Evolutionary conservation across 2,329 filamentous ascomycete species (phyloP).

Genomic region (Karstenula rhodostoma): DNA sequence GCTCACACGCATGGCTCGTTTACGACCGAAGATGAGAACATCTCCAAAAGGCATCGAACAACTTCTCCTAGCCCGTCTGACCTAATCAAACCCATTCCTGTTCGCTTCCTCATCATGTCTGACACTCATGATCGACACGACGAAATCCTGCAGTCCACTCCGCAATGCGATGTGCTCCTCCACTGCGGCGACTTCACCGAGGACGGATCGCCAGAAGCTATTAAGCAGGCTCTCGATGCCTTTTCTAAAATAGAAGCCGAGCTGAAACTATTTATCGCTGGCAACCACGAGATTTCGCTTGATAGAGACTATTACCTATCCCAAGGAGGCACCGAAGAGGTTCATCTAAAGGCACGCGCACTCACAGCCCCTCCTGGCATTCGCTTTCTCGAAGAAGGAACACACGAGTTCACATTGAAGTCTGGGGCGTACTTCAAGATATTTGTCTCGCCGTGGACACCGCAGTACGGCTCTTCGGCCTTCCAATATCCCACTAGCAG

Average conservation of each 20-base stretch:
- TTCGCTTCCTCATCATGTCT: conserved; percentile 51
- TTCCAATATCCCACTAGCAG: conserved; percentile 60
- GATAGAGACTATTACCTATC: conserved; percentile 51
- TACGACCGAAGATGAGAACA: neutral
- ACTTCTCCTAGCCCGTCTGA: conserved; percentile 12
- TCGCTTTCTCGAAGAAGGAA: conserved; percentile 62
- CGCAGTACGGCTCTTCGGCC: conserved; percentile 61
- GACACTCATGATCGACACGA: conserved; percentile 47
- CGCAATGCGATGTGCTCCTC: conserved; percentile 61
- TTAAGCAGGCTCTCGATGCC: conserved; percentile 54
- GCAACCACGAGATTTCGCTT: conserved; percentile 68
- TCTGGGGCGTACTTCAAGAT: conserved; percentile 59
- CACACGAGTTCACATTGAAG: conserved; percentile 54
- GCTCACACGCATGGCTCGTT: neutral
- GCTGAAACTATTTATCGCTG: conserved; percentile 67
- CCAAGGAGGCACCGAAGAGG: conserved; percentile 36
- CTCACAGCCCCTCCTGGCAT: conserved; percentile 54
- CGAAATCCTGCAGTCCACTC: conserved; percentile 48
- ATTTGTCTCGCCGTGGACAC: conserved; percentile 62
- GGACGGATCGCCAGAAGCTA: conserved; percentile 56
- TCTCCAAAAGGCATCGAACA: neutral
- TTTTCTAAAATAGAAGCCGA: conserved; percentile 59
- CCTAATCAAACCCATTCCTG: neutral
- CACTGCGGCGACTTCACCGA: conserved; percentile 67
- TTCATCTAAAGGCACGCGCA: conserved; percentile 18